Base-by-base conservation (phyloP, 768 basidiomycete species). In the Filobasidium floriforme region DNA sequence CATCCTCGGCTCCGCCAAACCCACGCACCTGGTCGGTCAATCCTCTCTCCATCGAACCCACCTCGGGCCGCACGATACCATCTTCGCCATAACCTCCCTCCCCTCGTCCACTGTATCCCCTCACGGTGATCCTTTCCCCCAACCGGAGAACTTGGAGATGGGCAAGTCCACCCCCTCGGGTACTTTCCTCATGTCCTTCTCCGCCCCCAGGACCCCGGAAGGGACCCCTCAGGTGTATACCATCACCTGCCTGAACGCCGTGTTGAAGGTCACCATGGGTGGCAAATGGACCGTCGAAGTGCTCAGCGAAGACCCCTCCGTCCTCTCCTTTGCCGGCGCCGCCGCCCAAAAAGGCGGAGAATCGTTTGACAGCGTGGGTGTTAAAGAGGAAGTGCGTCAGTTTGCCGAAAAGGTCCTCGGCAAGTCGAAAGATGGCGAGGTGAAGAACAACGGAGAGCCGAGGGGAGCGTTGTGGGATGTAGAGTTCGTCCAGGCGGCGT, bases 51-150 rank as follows among this genome's bases (percentile, higher is more conserved):
- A 87, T 77, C 84, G 86, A 69, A 82, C 85, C 15, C 85, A 86
- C 76, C 84, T 92, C 43, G 81, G 83, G 1, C 91, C 90, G 0
- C 85, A 87, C 71, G 91, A 93, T 80, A 91, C 89, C 10, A 83
- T 94, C 71, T 24, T 66, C 41, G 74, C 72, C 40, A 63, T 78
- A 41, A 71, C 72, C 18, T 65, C 71, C 41, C 41, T 49, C 41
- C 68, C 68, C 0, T 41, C 54, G 15, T 59, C 43, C 41, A 71
- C 66, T 15, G 57, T 62, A 14, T 26, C 54, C 19, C 68, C 76
- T 15, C 73, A 76, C 61, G 76, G 76, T 7, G 68, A 65, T 55
- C 59, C 65, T 70, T 41, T 66, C 70, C 44, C 68, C 62, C 32
- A 67, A 66, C 54, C 67, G 29, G 52, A 65, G 41, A 14, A 65